These are phyloP conservation scores for Cutaneotrichosporon mucoides DNA, from an alignment of 1,284 basidiomycete species.

Conservation along the genomic window DNA sequence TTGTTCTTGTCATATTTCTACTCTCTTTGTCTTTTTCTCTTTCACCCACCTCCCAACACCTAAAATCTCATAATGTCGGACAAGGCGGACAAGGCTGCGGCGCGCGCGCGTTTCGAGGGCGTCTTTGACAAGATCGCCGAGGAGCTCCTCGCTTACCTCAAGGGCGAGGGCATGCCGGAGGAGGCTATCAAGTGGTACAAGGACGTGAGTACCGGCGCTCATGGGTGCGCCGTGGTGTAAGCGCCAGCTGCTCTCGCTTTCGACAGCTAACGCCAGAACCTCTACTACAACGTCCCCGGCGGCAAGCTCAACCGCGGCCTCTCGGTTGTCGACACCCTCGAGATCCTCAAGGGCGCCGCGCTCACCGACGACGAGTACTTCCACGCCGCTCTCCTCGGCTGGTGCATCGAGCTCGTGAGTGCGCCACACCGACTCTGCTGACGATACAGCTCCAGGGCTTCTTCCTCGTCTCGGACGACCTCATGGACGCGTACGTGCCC, in stretches of 20 bases:
- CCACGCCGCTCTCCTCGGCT: constrained; percentile 85
- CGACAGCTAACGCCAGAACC: constrained; percentile 56
- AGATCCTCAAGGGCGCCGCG: constrained; percentile 71
- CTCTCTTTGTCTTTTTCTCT: background rate
- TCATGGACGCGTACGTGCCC: constrained; percentile 68
- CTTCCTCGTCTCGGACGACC: constrained; percentile 96
- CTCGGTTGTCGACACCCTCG: constrained; percentile 88
- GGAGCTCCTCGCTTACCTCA: constrained; percentile 62
- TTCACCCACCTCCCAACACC: no score
- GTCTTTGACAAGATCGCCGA: constrained; percentile 56
- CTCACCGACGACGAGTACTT: constrained; percentile 75
- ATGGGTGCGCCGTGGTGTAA: background rate
- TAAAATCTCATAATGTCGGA: constrained; percentile 18
- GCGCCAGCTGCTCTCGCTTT: no score
- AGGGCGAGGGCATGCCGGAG: constrained; percentile 67
- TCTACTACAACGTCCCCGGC: constrained; percentile 92
- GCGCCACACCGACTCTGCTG: background rate
- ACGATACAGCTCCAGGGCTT: constrained; percentile 81
- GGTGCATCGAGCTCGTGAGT: constrained; percentile 91
- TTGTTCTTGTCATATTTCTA: background rate
- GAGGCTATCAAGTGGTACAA: constrained; percentile 80
- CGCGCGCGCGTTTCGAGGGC: constrained; percentile 43
- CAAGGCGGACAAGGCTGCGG: constrained; percentile 40
- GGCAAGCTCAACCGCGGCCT: constrained; percentile 96
- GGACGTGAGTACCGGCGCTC: constrained; percentile 58